Evolutionary conservation across 805 yeast genomes (phyloP).

Genomic region (Nakazawaea holstii): DNA sequence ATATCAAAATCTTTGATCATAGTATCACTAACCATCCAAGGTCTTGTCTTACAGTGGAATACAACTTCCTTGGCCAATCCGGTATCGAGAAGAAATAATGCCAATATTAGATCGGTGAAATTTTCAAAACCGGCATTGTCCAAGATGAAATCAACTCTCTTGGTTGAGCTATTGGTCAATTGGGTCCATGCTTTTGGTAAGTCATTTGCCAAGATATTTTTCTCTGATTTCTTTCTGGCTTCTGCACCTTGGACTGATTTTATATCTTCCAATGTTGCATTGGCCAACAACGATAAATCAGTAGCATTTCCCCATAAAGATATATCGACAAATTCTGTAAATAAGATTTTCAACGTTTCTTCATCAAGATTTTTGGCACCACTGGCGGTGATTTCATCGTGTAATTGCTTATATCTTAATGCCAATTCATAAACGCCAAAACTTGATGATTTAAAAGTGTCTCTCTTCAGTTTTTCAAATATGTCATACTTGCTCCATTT

Average conservation of each 20-base stretch:
- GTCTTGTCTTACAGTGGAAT: slow-evolving; percentile 84
- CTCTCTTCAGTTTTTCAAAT: slow-evolving; percentile 63
- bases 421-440: slow-evolving; percentile 82
- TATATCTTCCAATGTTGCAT: slow-evolving; percentile 85
- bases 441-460: slow-evolving; percentile 69
- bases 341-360: slow-evolving; percentile 49
- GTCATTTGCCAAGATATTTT: slow-evolving; percentile 75
- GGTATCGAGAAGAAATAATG: slow-evolving; percentile 65
- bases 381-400: slow-evolving; percentile 20
- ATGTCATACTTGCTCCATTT: slow-evolving; percentile 62
- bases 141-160: slow-evolving; percentile 73
- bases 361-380: slow-evolving; percentile 14
- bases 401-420: slow-evolving; percentile 45
- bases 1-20: slow-evolving; percentile 72
- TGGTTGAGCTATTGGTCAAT: slow-evolving; percentile 24
- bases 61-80: slow-evolving; percentile 59
- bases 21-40: slow-evolving; percentile 98
- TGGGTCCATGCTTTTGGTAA: slow-evolving; percentile 60
- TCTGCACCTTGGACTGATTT: slow-evolving; percentile 88
- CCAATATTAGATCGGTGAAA: slow-evolving; percentile 72
- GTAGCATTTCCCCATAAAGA: slow-evolving; percentile 99
- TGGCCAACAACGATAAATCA: slow-evolving; percentile 84
- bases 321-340: slow-evolving; percentile 79
- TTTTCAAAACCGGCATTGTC: slow-evolving; percentile 96
- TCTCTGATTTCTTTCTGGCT: slow-evolving; percentile 75